Conservation (phyloP, 495 filamentous ascomycete genomes). For the Parathielavia hyrcaniae region DNA sequence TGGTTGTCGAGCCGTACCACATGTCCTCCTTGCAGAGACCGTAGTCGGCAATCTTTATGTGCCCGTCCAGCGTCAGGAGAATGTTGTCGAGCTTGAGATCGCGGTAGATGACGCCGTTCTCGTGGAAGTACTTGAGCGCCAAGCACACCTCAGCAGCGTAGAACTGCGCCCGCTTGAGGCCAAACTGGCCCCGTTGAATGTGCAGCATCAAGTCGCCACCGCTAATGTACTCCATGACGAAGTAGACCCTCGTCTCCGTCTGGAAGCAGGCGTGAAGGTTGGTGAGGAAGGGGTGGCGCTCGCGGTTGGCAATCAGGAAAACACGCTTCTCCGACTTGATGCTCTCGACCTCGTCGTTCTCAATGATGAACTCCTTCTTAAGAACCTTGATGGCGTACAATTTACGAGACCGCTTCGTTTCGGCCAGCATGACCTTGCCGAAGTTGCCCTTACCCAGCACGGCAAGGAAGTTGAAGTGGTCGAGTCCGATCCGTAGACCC, state of each 20-base stretch:
- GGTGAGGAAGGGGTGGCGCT: constrained; percentile 92
- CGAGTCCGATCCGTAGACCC: constrained; percentile 79
- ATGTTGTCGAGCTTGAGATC: constrained; percentile 99
- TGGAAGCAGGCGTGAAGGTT: constrained; percentile 98
- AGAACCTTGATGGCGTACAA: constrained; percentile 98
- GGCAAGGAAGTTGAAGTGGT: constrained; percentile 99
- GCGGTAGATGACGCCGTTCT: constrained; percentile 98
- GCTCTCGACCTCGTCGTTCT: constrained; percentile 99
- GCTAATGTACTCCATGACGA: constrained; percentile 99
- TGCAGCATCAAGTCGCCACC: constrained; percentile 99
- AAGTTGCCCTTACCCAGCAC: constrained; percentile 99
- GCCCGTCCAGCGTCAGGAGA: constrained; percentile 87
- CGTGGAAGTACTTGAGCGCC: constrained; percentile 98
- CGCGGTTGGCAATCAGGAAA: constrained; percentile 94
- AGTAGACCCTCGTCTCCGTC: constrained; percentile 97
- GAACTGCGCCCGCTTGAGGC: constrained; percentile 95
- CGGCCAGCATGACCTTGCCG: constrained; percentile 98
- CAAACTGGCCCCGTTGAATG: constrained; percentile 95
- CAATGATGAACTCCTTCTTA: constrained; percentile 99
- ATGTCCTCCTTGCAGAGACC: constrained; percentile 99
- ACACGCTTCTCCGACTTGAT: constrained; percentile 96
- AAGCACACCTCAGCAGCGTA: constrained; percentile 97
- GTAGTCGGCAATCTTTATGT: constrained; percentile 98
- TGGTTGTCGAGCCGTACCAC: constrained; percentile 96
- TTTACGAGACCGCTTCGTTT: constrained; percentile 86